phyloP scores from a whole-genome alignment of 78 protist species.

The Guillardia theta region DNA sequence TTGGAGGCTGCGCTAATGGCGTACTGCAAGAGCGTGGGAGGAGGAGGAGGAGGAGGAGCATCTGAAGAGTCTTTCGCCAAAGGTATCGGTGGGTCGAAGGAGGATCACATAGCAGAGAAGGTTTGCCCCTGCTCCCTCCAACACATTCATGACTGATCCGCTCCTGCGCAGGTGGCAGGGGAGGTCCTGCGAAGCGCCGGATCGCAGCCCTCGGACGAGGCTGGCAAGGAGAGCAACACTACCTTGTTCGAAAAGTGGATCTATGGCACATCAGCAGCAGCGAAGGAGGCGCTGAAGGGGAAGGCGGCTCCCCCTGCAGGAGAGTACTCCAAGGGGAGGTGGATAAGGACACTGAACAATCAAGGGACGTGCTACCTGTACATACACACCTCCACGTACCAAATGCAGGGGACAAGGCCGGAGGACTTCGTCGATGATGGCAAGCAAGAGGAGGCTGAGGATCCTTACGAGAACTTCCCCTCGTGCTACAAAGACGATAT shows the following conservation, averaged over 20 bases:
- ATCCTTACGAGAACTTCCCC: neutral
- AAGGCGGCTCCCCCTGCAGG: neutral
- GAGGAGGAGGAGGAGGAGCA: neutral
- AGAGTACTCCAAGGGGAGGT: neutral
- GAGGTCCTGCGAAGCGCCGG: neutral
- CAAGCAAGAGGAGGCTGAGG: neutral
- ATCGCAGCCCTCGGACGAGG: neutral
- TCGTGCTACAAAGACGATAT: neutral
- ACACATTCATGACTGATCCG: neutral
- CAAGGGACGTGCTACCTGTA: constrained; percentile 15
- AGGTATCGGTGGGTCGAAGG: neutral
- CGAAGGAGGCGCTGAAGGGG: neutral
- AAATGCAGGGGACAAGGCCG: neutral
- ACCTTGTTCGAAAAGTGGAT: neutral
- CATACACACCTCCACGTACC: neutral
- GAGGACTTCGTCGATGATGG: neutral
- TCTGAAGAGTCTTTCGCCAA: neutral
- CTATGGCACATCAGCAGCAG: neutral
- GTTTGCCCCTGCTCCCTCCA: neutral
- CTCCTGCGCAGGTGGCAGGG: neutral
- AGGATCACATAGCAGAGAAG: neutral
- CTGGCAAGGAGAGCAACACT: too few species aligned
- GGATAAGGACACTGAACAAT: neutral
- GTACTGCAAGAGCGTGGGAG: constrained; percentile 31
- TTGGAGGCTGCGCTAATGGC: neutral